Percentiles rank a stretch among this genome's conserved stretches.
Conservation (phyloP, 2,329 filamentous ascomycete species). For the Alternaria angustiovoidea region DNA sequence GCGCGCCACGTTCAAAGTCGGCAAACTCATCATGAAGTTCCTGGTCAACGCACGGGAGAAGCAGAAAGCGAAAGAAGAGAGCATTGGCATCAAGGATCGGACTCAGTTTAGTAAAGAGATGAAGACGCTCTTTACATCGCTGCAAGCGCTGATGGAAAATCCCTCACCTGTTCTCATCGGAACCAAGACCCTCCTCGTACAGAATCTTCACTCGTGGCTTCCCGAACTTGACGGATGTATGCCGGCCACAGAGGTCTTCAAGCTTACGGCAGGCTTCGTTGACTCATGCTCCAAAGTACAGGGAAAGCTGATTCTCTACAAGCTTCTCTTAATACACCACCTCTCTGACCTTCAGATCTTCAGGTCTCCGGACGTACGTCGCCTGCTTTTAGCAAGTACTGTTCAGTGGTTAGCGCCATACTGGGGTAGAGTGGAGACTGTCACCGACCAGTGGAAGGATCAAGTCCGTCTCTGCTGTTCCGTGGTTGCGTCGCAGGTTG, state of each 20-base stretch:
- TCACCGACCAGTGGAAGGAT: conserved; percentile 87
- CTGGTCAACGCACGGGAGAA: conserved; percentile 88
- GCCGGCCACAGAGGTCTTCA: conserved; percentile 82
- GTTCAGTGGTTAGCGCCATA: conserved; percentile 91
- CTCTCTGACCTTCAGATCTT: conserved; percentile 86
- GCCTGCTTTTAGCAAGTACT: conserved; percentile 79
- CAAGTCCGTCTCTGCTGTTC: conserved; percentile 95
- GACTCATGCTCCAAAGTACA: conserved; percentile 88
- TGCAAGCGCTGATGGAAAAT: conserved; percentile 90
- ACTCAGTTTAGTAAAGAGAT: conserved; percentile 84
- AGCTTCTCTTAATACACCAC: conserved; percentile 90
- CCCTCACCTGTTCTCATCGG: conserved; percentile 85
- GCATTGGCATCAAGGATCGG: conserved; percentile 79
- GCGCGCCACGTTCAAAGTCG: conserved; percentile 92
- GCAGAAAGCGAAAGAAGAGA: conserved; percentile 87
- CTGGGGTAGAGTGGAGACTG: conserved; percentile 79
- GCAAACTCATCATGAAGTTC: conserved; percentile 90
- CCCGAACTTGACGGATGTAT: conserved; percentile 84
- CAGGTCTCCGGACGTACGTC: conserved; percentile 76
- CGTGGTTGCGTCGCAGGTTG: conserved; percentile 84
- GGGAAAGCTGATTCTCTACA: conserved; percentile 90
- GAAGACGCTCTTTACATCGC: conserved; percentile 84
- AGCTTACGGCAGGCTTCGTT: conserved; percentile 92
- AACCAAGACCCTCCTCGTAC: conserved; percentile 92
- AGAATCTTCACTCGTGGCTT: conserved; percentile 98